Evolutionary conservation across 2,329 filamentous ascomycete species (phyloP), one percentile per base, ranked within the genome.

Genomic region (Sporothrix variecibatus): DNA sequence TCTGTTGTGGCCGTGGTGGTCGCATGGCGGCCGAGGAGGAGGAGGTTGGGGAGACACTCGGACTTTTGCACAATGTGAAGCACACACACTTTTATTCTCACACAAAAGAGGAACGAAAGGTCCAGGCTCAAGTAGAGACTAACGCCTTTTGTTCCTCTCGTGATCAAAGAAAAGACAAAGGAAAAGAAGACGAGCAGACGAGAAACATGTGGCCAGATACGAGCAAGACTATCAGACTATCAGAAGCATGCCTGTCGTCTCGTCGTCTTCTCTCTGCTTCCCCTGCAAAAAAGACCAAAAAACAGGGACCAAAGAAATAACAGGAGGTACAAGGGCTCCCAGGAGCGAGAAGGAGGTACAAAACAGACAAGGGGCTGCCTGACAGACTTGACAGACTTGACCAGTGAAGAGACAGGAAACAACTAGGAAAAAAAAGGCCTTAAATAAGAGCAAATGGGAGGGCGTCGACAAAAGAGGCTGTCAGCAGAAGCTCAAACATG

Each of bases 401-500:
- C 43, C 23, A 56, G 51, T 56, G 9, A 56, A 56, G 26, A 11
- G 51, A 12, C 60, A 26, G 34, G 58, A 62, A 40, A 62, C 31
- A 38, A 38, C 58, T 38, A 62, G 31, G 60, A 43, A 43, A 49
- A 49, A 49, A 2, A 49, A 49, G 34, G 46, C n/a, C 46, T 15
- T 20, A n/a, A 51, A 17, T 20, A n/a, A 15, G n/a, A 51, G 34
- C 28, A 62, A 62, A 62, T 62, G 15, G 28, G 60, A 65, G n/a
- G 60, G 51, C 34, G 60, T 26, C 60, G 31, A n/a, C 67, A 34
- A 38, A 70, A 70, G 23, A 70, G 67, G 49, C 64, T 49, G 64
- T 67, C 38, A 67, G 64, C 64, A 67, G 64, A n/a, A 49, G 64
- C 64, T 67, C 64, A 67, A 67, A 67, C 64, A 67, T 40, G 60